phyloP scores from a whole-genome alignment of 495 filamentous ascomycete genomes.

The Lasiosphaeria ovina region DNA sequence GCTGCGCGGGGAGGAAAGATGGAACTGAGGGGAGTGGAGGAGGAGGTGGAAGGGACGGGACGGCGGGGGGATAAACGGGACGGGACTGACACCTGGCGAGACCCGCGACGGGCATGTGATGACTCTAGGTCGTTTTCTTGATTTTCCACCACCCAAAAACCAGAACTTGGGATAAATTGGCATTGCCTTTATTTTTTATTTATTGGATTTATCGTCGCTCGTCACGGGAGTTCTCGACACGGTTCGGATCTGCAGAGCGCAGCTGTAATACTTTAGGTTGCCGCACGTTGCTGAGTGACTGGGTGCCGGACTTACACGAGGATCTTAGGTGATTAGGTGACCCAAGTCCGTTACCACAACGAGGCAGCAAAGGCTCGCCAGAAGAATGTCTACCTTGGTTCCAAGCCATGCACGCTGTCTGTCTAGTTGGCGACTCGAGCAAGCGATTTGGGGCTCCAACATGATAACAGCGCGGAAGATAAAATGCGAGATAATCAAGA shows the following conservation, averaged over 20 bases:
- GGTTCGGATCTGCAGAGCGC: background rate
- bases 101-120: background rate
- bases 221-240: background rate
- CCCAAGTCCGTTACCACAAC: too few relatives aligned
- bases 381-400: too few relatives aligned
- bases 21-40: too few relatives aligned
- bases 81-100: background rate
- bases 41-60: too few relatives aligned
- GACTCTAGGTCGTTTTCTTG: background rate
- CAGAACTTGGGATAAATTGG: background rate
- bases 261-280: background rate
- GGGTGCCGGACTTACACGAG: background rate
- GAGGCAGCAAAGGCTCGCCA: too few relatives aligned
- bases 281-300: background rate
- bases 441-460: too few relatives aligned
- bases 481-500: too few relatives aligned
- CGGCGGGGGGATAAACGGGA: background rate
- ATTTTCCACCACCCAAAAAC: background rate
- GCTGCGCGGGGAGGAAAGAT: too few relatives aligned
- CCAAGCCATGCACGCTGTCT: too few relatives aligned
- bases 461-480: too few relatives aligned
- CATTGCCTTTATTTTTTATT: background rate
- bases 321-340: background rate
- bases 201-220: background rate
- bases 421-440: too few relatives aligned